These are phyloP conservation scores for Penicillium soppii DNA, from an alignment of 495 filamentous ascomycete genomes.

Conservation along the genomic window DNA sequence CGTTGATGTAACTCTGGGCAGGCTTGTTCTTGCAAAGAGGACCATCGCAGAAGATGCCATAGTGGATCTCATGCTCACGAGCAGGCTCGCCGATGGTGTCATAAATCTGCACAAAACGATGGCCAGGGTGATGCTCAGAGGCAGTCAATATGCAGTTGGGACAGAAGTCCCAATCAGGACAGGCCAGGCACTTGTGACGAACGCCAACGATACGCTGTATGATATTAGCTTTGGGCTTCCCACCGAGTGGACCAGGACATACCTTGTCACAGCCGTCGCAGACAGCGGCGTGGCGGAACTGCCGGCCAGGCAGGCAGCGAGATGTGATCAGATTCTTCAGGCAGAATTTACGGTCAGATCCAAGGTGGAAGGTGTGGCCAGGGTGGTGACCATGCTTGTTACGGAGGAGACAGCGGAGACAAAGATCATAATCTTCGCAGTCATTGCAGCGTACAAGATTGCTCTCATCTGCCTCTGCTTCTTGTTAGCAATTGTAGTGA, in stretches of 20 bases:
- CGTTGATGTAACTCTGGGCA: conserved; percentile 68
- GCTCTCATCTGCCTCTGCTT: conserved; percentile 65
- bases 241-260: conserved; percentile 12
- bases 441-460: conserved; percentile 81
- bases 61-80: conserved; percentile 57
- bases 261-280: conserved; percentile 94
- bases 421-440: conserved; percentile 92
- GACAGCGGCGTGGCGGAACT: conserved; percentile 77
- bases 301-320: conserved; percentile 78
- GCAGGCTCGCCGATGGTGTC: conserved; percentile 65
- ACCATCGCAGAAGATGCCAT: conserved; percentile 92
- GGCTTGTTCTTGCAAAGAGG: conserved; percentile 72
- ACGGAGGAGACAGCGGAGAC: conserved; percentile 71
- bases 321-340: conserved; percentile 47
- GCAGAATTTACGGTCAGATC: conserved; percentile 36
- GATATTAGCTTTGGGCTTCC: conserved; percentile 23
- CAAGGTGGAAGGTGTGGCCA: conserved; percentile 68
- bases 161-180: conserved; percentile 98
- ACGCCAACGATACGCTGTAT: conserved; percentile 73
- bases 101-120: conserved; percentile 90
- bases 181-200: conserved; percentile 95
- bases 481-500: not conserved
- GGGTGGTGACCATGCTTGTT: conserved; percentile 92
- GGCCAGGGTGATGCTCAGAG: conserved; percentile 67
- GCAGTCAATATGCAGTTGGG: conserved; percentile 69